Conservation (phyloP, 805 yeast species). For the Barnettozyma siamensis region DNA sequence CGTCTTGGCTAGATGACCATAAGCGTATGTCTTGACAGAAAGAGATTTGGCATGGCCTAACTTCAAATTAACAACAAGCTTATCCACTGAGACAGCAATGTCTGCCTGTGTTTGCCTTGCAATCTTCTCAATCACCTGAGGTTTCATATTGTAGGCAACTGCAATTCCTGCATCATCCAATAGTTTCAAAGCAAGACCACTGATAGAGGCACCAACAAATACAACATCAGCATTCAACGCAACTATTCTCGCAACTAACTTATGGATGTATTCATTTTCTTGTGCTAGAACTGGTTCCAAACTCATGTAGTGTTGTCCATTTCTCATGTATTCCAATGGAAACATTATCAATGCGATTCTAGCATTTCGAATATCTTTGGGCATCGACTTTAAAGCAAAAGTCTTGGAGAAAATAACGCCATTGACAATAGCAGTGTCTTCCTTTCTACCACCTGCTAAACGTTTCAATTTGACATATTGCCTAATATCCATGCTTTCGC, state of each 20-base stretch:
- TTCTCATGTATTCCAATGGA: slow-evolving; percentile 78
- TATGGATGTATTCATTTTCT: slow-evolving; percentile 77
- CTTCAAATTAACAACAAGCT: slow-evolving; percentile 61
- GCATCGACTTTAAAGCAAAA: slow-evolving; percentile 77
- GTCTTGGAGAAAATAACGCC: slow-evolving; percentile 85
- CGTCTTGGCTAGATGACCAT: slow-evolving; percentile 53
- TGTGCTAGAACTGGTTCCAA: slow-evolving; percentile 81
- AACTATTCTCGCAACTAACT: slow-evolving; percentile 70
- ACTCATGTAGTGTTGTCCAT: slow-evolving; percentile 75
- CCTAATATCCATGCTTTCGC: slow-evolving; percentile 79
- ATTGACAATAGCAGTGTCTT: slow-evolving; percentile 56
- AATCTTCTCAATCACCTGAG: slow-evolving; percentile 72
- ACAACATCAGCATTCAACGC: slow-evolving; percentile 75
- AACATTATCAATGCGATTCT: slow-evolving; percentile 78
- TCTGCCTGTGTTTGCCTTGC: slow-evolving; percentile 80
- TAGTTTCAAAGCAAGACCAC: slow-evolving; percentile 73
- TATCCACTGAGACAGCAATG: slow-evolving; percentile 80
- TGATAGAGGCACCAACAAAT: slow-evolving; percentile 70
- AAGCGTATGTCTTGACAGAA: slow-evolving; percentile 62
- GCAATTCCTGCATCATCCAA: slow-evolving; percentile 72
- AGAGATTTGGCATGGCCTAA: slow-evolving; percentile 73
- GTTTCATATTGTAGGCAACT: slow-evolving; percentile 76
- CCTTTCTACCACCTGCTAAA: slow-evolving; percentile 66
- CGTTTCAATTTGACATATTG: slow-evolving; percentile 84
- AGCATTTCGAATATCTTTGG: slow-evolving; percentile 56